Evolutionary conservation across 2,329 filamentous ascomycete genomes (phyloP).

Genomic region (Cadophora malorum): DNA sequence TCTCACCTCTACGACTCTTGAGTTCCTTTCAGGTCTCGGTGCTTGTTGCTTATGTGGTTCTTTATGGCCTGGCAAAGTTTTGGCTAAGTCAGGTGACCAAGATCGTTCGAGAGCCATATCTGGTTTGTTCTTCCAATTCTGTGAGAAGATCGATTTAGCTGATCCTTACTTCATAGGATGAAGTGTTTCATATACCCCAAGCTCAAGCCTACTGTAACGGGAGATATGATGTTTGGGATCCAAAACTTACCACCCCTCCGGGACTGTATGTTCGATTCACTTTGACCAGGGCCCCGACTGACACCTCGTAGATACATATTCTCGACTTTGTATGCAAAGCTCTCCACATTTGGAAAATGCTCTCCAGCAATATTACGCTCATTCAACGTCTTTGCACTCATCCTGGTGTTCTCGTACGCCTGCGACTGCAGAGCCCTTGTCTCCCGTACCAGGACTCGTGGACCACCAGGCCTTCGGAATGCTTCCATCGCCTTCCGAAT

Average conservation of each 20-base stretch:
- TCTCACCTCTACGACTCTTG: conserved; percentile 19
- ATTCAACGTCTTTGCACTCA: conserved; percentile 54
- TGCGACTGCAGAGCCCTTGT: conserved; percentile 39
- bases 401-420: conserved; percentile 49
- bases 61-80: conserved; percentile 23
- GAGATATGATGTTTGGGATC: conserved; percentile 82
- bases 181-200: conserved; percentile 89
- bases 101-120: conserved; percentile 41
- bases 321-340: conserved; percentile 50
- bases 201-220: conserved; percentile 85
- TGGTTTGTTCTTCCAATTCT: conserved; percentile 30
- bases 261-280: conserved; percentile 66
- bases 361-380: conserved; percentile 53
- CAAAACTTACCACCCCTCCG: conserved; percentile 96
- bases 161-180: conserved; percentile 64
- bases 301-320: conserved; percentile 52
- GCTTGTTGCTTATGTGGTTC: conserved; percentile 2
- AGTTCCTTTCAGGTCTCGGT: conserved; percentile 12
- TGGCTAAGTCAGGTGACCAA: conserved; percentile 42
- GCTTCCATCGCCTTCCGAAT: conserved; percentile 8
- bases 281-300: neutral
- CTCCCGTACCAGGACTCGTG: conserved; percentile 19
- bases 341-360: conserved; percentile 46
- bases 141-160: neutral
- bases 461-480: conserved; percentile 8